phyloP scores from a whole-genome alignment of 2,329 filamentous ascomycete genomes.

The Mycogone perniciosa region DNA sequence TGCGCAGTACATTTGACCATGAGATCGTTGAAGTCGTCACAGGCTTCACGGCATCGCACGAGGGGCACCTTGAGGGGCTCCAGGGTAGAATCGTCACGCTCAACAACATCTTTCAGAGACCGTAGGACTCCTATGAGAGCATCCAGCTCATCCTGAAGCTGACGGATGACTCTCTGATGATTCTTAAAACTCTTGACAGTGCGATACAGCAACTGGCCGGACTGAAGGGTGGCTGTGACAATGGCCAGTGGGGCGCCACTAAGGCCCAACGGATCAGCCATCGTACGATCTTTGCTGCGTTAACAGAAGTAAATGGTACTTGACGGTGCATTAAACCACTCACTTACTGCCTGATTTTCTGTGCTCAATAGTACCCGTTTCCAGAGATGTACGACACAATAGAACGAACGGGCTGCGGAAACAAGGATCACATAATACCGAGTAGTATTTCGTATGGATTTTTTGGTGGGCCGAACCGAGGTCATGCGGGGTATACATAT shows the following conservation, averaged over 20 bases:
- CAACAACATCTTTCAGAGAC: not conserved
- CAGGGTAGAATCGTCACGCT: constrained; percentile 11
- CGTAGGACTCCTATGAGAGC: constrained; percentile 8
- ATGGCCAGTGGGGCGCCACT: constrained; percentile 10
- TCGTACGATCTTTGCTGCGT: too few species aligned
- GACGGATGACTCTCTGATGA: constrained; percentile 10
- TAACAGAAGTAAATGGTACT: too few species aligned
- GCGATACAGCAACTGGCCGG: constrained; percentile 16
- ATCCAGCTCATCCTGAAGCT: constrained; percentile 12
- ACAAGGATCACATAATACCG: too few species aligned
- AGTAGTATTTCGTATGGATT: too few species aligned
- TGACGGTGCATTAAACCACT: too few species aligned
- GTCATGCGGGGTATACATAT: too few species aligned
- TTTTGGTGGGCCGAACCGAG: too few species aligned
- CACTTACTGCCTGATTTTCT: too few species aligned
- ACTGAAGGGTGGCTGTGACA: constrained; percentile 15
- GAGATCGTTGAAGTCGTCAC: constrained; percentile 32
- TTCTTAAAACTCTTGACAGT: constrained; percentile 16
- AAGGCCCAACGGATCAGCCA: constrained; percentile 3
- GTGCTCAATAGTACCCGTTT: too few species aligned
- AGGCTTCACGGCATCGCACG: constrained; percentile 34
- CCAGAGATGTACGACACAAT: too few species aligned
- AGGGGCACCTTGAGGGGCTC: constrained; percentile 27
- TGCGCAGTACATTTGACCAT: constrained; percentile 28
- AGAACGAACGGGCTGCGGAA: too few species aligned